Percentiles rank a stretch among this genome's conserved stretches.
These are phyloP conservation scores for Fusarium succisae DNA, from an alignment of 2,329 filamentous ascomycete species.

Conservation along the genomic window DNA sequence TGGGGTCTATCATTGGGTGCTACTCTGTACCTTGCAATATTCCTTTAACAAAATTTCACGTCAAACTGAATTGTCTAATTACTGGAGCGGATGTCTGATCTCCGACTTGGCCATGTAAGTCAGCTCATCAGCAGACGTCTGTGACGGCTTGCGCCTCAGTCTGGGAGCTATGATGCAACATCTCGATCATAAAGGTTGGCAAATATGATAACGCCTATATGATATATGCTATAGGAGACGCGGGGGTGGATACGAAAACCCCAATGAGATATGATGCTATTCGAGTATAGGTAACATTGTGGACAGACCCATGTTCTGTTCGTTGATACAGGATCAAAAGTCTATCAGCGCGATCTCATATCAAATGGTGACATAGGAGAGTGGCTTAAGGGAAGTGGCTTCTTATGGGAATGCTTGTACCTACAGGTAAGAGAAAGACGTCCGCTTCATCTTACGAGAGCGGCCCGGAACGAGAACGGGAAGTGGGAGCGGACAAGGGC, in stretches of 20 bases:
- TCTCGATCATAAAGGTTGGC: background rate
- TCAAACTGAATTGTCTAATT: background rate
- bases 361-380: background rate
- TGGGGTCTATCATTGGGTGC: background rate
- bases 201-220: background rate
- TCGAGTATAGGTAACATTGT: background rate
- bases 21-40: background rate
- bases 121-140: background rate
- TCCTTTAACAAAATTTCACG: background rate
- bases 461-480: background rate
- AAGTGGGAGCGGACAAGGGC: background rate
- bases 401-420: background rate
- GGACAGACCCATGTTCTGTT: background rate
- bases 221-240: background rate
- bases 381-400: background rate
- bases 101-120: background rate
- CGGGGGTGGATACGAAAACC: background rate
- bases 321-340: background rate
- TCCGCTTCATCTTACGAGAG: background rate
- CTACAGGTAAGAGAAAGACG: background rate
- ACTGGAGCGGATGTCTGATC: background rate
- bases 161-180: background rate
- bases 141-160: background rate
- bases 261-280: background rate
- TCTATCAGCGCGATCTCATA: background rate